Percentiles rank a stretch among this genome's conserved stretches.
Conservation (phyloP, 371 early-diverging fungal genomes). For the Rhizomucor miehei region DNA sequence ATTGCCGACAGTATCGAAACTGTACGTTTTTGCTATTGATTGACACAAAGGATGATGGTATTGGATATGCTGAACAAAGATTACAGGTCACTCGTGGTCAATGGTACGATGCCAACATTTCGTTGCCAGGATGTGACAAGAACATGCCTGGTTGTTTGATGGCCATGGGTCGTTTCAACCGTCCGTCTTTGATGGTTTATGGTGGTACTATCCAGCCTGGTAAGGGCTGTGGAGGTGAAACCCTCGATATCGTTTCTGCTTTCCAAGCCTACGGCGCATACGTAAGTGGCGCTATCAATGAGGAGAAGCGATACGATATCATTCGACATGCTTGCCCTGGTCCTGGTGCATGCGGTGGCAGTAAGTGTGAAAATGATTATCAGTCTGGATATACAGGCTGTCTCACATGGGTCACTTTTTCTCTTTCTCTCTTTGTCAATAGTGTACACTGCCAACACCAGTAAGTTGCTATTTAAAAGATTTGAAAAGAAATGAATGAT, state of each 20-base stretch:
- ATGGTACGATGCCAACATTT: slow-evolving; percentile 96
- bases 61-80: neutral
- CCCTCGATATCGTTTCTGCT: slow-evolving; percentile 91
- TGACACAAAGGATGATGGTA: neutral
- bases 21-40: slow-evolving; percentile 37
- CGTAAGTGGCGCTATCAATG: slow-evolving; percentile 84
- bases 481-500: neutral
- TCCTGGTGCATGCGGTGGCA: slow-evolving; percentile 96
- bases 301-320: slow-evolving; percentile 82
- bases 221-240: slow-evolving; percentile 58
- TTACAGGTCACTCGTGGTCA: slow-evolving; percentile 74
- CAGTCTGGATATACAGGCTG: neutral
- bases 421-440: neutral
- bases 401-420: neutral
- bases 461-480: slow-evolving; percentile 37
- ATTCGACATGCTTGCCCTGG: slow-evolving; percentile 93
- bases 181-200: slow-evolving; percentile 94
- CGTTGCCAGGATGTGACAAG: slow-evolving; percentile 89
- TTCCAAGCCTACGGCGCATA: slow-evolving; percentile 95
- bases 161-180: slow-evolving; percentile 93
- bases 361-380: slow-evolving; percentile 19
- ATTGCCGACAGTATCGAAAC: slow-evolving; percentile 99
- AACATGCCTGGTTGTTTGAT: slow-evolving; percentile 98
- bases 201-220: slow-evolving; percentile 90
- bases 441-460: slow-evolving; percentile 98